These are phyloP conservation scores for Erodium texanum DNA, from an alignment of 441 rosid genomes.

Conservation along the genomic window DNA sequence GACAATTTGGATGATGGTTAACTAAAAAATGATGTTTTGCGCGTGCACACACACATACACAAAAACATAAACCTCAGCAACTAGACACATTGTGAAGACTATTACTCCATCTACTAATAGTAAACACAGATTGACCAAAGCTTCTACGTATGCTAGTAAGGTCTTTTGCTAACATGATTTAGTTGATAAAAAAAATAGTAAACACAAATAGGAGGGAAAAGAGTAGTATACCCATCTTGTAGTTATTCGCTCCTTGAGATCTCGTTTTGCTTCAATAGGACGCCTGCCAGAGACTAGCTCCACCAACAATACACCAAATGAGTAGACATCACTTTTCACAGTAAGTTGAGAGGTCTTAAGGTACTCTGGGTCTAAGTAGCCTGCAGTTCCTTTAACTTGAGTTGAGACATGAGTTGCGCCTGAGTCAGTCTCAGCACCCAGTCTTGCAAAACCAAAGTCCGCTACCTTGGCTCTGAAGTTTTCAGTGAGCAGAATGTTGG, in stretches of 20 bases:
- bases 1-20: too few species aligned
- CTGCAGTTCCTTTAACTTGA: slow-evolving; percentile 96
- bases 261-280: slow-evolving; percentile 72
- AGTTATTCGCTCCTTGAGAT: slow-evolving; percentile 65
- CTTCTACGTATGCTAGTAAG: too few species aligned
- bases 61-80: too few species aligned
- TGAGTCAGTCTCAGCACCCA: slow-evolving; percentile 72
- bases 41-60: too few species aligned
- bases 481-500: slow-evolving; percentile 84
- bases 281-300: slow-evolving; percentile 80
- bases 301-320: slow-evolving; percentile 77
- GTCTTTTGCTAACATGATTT: too few species aligned
- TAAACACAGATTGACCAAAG: too few species aligned
- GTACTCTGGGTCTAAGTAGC: slow-evolving; percentile 90
- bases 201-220: neutral
- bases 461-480: slow-evolving; percentile 84
- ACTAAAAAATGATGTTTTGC: too few species aligned
- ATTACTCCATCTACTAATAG: too few species aligned
- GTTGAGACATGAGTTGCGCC: slow-evolving; percentile 89
- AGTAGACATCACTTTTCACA: slow-evolving; percentile 87
- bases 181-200: too few species aligned
- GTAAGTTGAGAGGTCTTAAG: slow-evolving; percentile 83
- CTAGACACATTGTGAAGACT: too few species aligned
- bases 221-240: slow-evolving; percentile 57
- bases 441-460: slow-evolving; percentile 83